Evolutionary conservation across 192 early-diverging fungal genomes (phyloP).

Genomic region (Phycomyces nitens): DNA sequence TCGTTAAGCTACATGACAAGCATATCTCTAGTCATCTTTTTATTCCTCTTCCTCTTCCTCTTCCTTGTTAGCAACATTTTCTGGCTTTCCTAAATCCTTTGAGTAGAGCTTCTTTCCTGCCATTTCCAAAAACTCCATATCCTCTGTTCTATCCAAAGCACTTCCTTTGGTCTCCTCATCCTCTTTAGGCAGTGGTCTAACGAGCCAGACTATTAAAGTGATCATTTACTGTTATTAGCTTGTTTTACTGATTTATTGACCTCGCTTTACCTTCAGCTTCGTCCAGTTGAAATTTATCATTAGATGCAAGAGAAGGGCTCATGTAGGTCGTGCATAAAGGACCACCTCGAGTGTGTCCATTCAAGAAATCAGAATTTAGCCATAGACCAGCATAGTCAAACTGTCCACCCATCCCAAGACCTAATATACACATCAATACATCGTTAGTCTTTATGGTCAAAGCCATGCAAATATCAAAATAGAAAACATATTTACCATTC

Average conservation of each 20-base stretch:
- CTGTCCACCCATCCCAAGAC: conserved; percentile 73
- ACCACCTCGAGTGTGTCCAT: conserved; percentile 58
- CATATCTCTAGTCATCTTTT: no score
- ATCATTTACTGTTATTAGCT: background rate
- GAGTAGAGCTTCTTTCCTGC: conserved; percentile 69
- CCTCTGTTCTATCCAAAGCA: conserved; percentile 60
- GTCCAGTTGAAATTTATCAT: conserved; percentile 61
- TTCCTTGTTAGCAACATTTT: conserved; percentile 25
- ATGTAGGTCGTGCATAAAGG: conserved; percentile 61
- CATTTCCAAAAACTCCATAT: conserved; percentile 71
- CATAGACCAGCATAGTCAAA: conserved; percentile 70
- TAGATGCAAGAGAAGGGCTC: conserved; percentile 49
- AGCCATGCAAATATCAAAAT: background rate
- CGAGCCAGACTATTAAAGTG: conserved; percentile 58
- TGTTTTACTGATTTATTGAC: background rate
- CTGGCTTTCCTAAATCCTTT: conserved; percentile 51
- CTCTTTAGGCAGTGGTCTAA: conserved; percentile 50
- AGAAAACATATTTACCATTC: conserved; percentile 51
- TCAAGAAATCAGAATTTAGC: conserved; percentile 57
- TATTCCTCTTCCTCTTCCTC: conserved; percentile 5
- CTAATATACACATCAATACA: conserved; percentile 18
- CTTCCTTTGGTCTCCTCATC: conserved; percentile 46
- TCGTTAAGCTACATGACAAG: no score
- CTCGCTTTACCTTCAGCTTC: conserved; percentile 55
- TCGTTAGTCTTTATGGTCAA: background rate